These are phyloP conservation scores for Lactuca sativa DNA, from an alignment of 129 eudicot genomes.

Conservation along the genomic window DNA sequence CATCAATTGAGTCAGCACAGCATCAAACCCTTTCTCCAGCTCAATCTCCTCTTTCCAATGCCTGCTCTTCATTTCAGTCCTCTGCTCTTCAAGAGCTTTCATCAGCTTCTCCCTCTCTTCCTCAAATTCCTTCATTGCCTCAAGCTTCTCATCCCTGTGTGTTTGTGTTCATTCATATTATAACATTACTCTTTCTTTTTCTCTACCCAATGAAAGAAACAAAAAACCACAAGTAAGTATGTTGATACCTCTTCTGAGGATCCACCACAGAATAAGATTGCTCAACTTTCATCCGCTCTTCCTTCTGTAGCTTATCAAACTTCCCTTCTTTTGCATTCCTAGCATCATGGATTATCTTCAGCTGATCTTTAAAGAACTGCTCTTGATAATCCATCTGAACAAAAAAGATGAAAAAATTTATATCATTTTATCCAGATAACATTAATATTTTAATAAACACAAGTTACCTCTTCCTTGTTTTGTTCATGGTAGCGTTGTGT, in stretches of 20 bases:
- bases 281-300: constrained; percentile 41
- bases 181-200: too few relatives aligned
- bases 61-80: constrained; percentile 37
- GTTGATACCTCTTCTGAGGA: constrained; percentile 40
- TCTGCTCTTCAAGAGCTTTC: constrained; percentile 32
- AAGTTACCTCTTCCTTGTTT: constrained; percentile 56
- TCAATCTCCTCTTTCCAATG: constrained; percentile 43
- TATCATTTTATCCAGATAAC: too few relatives aligned
- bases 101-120: constrained; percentile 52
- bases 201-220: too few relatives aligned
- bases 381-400: constrained; percentile 77
- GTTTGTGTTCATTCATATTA: neutral
- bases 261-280: constrained; percentile 31
- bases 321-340: constrained; percentile 51
- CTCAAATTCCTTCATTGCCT: constrained; percentile 51
- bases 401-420: neutral
- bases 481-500: constrained; percentile 55
- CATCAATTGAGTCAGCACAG: constrained; percentile 42
- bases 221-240: too few relatives aligned
- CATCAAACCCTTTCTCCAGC: constrained; percentile 53
- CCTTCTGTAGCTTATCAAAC: constrained; percentile 71
- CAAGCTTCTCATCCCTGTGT: constrained; percentile 46
- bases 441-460: too few relatives aligned
- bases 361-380: constrained; percentile 62
- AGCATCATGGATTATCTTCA: constrained; percentile 47